Evolutionary conservation across 495 filamentous ascomycete species (phyloP), one percentile per base, ranked within the genome.

Genomic region (Annulohypoxylon moriforme): DNA sequence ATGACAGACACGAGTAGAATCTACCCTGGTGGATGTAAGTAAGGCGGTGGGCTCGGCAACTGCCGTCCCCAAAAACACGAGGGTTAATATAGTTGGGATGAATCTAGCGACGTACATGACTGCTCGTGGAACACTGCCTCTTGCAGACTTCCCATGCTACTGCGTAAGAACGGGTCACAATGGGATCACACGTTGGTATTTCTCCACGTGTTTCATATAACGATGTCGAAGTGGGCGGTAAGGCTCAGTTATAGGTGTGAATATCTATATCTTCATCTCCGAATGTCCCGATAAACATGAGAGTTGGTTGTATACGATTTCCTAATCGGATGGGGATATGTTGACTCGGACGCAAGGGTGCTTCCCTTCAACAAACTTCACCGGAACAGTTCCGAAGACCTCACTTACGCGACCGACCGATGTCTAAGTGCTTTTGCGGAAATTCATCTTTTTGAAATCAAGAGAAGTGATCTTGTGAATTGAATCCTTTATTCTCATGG

Each of bases 121-220:
- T 52, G 2, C 13, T 52, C 47, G 47, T 52, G 47, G 24, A 52
- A 52, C 47, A 25, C 24, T 13, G 13, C 47, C 13, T 29, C 47
- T 13, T 29, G 6, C 24, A 52, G 10, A 11, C 13, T 6, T n/a
- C 13, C 10, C 10, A 50, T 52, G 9, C 10, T 52, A 52, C 46
- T n/a, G 24, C 47, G 22, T 52, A 20, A 52, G 47, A 52, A 52
- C 24, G 22, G 24, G 47, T n/a, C 47, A 29, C 10, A 14, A 29
- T n/a, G 24, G 11, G 13, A n/a, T 14, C 4, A 25, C 24, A 10
- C 13, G 47, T 27, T 52, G 24, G 4, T n/a, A 29, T 5, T 25
- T 24, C 22, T 52, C 22, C 24, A 27, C 24, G 24, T 52, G 47
- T 52, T 52, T 52, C 47, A 52, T 52, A 52, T 52, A 29, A 29